phyloP scores from a whole-genome alignment of 768 basidiomycete species.

The Mycena epipterygia region DNA sequence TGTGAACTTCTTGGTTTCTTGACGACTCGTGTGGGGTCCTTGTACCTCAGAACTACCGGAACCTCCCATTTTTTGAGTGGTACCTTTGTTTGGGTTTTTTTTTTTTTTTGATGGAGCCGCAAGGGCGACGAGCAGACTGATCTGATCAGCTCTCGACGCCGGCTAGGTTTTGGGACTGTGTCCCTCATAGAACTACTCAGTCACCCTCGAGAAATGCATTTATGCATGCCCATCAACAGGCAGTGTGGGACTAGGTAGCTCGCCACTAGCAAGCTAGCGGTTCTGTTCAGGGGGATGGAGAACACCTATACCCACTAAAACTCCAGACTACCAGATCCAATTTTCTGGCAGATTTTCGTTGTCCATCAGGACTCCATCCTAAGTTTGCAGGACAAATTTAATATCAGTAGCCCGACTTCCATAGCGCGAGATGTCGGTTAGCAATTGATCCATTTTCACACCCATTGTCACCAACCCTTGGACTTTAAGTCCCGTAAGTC shows the following conservation, averaged over 20 bases:
- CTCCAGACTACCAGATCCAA: conserved; percentile 13
- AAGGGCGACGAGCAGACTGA: too few species aligned
- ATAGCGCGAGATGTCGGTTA: neutral
- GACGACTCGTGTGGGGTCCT: neutral
- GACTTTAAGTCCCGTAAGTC: too few species aligned
- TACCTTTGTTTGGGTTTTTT: too few species aligned
- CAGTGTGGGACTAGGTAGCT: neutral
- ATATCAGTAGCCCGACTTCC: neutral
- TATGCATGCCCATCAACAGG: too few species aligned
- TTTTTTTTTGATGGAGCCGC: conserved; percentile 6
- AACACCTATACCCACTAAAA: neutral
- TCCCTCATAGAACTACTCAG: too few species aligned
- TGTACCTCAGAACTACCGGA: neutral
- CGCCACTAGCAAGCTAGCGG: neutral
- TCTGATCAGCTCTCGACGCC: too few species aligned
- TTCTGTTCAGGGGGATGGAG: neutral
- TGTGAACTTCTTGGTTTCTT: neutral
- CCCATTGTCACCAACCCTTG: too few species aligned
- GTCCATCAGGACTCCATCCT: conserved; percentile 11
- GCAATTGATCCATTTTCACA: too few species aligned
- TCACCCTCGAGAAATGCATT: too few species aligned
- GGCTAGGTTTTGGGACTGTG: too few species aligned
- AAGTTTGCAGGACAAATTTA: neutral
- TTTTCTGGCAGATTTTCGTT: conserved; percentile 12
- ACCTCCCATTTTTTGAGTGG: too few species aligned